Base-by-base conservation (phyloP, 352 stramenopile species). In the Plasmopara muralis region DNA sequence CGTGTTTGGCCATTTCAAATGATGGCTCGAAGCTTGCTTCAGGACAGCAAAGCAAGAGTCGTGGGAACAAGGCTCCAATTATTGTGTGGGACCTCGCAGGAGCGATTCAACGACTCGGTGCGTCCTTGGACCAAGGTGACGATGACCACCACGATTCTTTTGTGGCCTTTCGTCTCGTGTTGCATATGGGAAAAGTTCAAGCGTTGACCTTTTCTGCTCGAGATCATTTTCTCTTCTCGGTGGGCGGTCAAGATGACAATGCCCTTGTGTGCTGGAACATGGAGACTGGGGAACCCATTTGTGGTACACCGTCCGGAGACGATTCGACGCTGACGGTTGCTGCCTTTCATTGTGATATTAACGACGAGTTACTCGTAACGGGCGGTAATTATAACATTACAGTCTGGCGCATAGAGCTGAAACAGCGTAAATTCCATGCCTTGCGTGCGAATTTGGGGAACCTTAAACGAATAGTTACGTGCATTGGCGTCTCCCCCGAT, bases 201-300 rank as follows among this genome's bases (percentile, higher is more conserved):
- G 79, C 83, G 43, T 61, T 98, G 48, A 74, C 90, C 7, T 98
- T 98, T 59, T 96, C 80, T 12, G 71, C 75, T 1, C 66, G 84
- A 54, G 85, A 92, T 50, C 79, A 73, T 35, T 98, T 89, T 51
- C 68, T 99, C 13, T 91, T 89, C 41, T 96, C 92, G 6, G 71
- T 98, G 15, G 95, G 95, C 25, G 95, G 95, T 14, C 89, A 97
- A 55, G 95, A 99, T 68, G 95, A 98, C 70, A 98, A 98, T 65
- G 87, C 92, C 33, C 75, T 99, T 35, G 94, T 98, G 20, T 95
- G 97, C 53, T 98, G 94, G 95, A 88, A 97, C 65, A 89, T 97
- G 60, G 55, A 68, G 33, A 91, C 62, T 0, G 91, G 92, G 29
- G 74, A 89, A 48, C 77, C 89, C 18, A 86, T 98, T 48, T 98